These are phyloP conservation scores for Neurospora tetrasperma DNA, from an alignment of 495 filamentous ascomycete genomes.

Conservation along the genomic window DNA sequence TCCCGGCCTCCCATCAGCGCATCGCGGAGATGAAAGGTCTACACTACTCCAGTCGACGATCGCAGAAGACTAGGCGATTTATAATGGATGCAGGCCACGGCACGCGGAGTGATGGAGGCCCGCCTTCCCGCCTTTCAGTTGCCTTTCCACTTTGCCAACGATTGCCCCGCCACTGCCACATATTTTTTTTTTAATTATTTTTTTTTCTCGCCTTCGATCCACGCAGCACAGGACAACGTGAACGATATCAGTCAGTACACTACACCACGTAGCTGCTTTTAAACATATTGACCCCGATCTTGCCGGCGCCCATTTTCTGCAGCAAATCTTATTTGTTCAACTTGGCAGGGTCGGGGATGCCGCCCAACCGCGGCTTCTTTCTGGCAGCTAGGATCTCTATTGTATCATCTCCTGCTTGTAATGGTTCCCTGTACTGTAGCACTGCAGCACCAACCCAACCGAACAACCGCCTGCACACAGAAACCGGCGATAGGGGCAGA, in stretches of 20 bases:
- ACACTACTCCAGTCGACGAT: neutral
- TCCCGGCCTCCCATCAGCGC: neutral
- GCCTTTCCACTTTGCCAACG: neutral
- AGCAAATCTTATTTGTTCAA: neutral
- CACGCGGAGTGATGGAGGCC: neutral
- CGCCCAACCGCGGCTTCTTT: neutral
- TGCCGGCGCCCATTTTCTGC: neutral
- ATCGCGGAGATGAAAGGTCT: neutral
- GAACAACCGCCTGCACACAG: neutral
- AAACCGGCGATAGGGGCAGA: neutral
- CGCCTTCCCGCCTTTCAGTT: neutral
- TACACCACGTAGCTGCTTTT: neutral
- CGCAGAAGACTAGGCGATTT: neutral
- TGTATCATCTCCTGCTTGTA: neutral
- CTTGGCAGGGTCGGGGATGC: neutral
- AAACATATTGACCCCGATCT: neutral
- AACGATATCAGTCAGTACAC: neutral
- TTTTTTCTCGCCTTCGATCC: neutral
- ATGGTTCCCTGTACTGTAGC: neutral
- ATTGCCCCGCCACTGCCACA: neutral
- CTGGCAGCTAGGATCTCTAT: neutral
- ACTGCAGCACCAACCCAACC: neutral
- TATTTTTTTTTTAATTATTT: neutral
- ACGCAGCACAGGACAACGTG: neutral
- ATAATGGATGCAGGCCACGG: neutral